phyloP scores from a whole-genome alignment of 441 rosid genomes.

The Gossypium gossypioides region DNA sequence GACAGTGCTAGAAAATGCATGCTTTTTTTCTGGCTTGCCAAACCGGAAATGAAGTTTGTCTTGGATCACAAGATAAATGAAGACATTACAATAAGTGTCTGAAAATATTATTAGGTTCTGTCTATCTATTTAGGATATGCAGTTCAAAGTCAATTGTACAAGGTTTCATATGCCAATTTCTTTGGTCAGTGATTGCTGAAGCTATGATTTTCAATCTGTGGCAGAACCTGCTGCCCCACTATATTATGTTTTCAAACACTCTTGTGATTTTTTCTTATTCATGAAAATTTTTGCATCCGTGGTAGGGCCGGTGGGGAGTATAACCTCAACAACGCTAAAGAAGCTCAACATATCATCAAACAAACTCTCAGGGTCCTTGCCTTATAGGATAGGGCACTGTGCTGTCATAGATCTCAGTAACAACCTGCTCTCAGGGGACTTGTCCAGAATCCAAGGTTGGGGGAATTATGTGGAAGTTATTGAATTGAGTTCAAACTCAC shows the following conservation, averaged over 20 bases:
- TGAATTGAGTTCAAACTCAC: constrained; percentile 47
- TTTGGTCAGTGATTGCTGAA: not conserved
- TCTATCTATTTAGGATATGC: not conserved
- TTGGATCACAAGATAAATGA: not conserved
- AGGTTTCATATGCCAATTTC: not conserved
- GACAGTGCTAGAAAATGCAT: too few species aligned
- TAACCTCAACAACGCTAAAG: constrained; percentile 48
- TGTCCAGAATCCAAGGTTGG: constrained; percentile 51
- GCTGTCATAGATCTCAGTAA: constrained; percentile 48
- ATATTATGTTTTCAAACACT: not conserved
- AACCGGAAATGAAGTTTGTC: not conserved
- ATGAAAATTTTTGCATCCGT: constrained; percentile 9
- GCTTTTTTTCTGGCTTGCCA: too few species aligned
- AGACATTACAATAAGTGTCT: not conserved
- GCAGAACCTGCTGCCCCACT: not conserved
- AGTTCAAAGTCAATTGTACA: not conserved
- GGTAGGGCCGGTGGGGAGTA: constrained; percentile 54
- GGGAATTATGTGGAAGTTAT: constrained; percentile 56
- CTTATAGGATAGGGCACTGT: constrained; percentile 42
- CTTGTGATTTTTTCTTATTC: not conserved
- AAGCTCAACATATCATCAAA: constrained; percentile 55
- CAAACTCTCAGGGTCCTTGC: constrained; percentile 48
- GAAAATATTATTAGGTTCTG: not conserved
- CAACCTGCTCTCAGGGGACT: constrained; percentile 42
- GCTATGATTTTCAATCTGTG: not conserved